Percentiles rank a stretch among this genome's conserved stretches.
Evolutionary conservation across 2,329 filamentous ascomycete genomes (phyloP).

Genomic region (Graphium sp.): DNA sequence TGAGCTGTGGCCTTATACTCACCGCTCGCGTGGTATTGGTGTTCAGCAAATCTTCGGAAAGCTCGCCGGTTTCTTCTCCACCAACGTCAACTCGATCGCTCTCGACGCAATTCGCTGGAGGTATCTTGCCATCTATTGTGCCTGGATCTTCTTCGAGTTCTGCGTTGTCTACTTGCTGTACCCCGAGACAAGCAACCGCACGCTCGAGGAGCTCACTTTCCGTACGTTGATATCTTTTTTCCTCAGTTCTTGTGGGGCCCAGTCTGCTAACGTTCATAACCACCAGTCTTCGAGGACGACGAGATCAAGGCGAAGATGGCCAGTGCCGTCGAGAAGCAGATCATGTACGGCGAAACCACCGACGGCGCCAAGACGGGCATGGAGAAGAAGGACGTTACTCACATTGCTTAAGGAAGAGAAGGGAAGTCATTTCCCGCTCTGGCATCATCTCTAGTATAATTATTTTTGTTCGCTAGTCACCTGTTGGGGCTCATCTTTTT

Average conservation of each 20-base stretch:
- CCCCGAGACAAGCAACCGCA: slow-evolving; percentile 54
- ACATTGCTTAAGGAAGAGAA: neutral
- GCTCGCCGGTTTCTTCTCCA: slow-evolving; percentile 21
- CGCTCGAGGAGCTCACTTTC: slow-evolving; percentile 9
- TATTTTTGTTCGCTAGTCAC: too few relatives aligned
- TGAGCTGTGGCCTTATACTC: slow-evolving; percentile 40
- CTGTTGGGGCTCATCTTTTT: too few relatives aligned
- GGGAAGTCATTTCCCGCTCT: too few relatives aligned
- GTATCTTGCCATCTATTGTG: slow-evolving; percentile 24
- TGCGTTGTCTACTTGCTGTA: slow-evolving; percentile 61
- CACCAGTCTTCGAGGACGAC: slow-evolving; percentile 20
- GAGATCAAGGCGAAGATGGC: slow-evolving; percentile 18
- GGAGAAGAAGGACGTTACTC: slow-evolving; percentile 1
- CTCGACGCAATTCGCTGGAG: slow-evolving; percentile 20
- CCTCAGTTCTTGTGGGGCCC: neutral
- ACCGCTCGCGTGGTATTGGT: slow-evolving; percentile 40
- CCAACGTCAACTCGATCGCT: slow-evolving; percentile 25
- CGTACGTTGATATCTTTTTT: slow-evolving; percentile 13
- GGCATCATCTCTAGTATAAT: too few relatives aligned
- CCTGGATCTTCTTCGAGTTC: slow-evolving; percentile 23
- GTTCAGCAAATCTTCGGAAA: slow-evolving; percentile 37
- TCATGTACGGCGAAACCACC: slow-evolving; percentile 9
- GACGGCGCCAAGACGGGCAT: neutral
- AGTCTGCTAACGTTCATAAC: slow-evolving; percentile 6
- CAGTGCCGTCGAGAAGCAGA: slow-evolving; percentile 21